A percentile compares a stretch with the other conserved stretches of the same genome.
Evolutionary conservation across 2,329 filamentous ascomycete genomes (phyloP).

Genomic region (Fusarium equiseti): DNA sequence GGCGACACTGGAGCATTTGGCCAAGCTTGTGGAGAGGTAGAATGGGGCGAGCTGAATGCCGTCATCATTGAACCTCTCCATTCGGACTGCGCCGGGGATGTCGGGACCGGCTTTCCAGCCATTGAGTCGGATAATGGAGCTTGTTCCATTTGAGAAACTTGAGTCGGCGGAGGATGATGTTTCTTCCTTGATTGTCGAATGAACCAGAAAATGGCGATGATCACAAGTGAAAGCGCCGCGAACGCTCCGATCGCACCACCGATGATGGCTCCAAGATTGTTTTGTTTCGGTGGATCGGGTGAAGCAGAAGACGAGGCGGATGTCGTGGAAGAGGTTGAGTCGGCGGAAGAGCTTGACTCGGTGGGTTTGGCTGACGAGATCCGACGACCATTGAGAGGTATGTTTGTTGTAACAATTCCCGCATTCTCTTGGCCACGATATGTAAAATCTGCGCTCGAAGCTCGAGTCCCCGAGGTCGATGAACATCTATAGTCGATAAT

Average conservation of each 20-base stretch:
- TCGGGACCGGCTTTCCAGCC: background rate
- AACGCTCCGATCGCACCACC: background rate
- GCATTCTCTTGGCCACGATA: conserved; percentile 4
- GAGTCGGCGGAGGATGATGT: background rate
- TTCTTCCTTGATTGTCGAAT: background rate
- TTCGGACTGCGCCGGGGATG: background rate
- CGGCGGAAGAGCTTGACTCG: background rate
- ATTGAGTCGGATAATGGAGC: background rate
- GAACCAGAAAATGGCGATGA: background rate
- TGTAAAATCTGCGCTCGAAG: background rate
- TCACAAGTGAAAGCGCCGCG: background rate
- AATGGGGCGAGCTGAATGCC: background rate
- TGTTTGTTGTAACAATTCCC: background rate
- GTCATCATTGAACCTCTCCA: conserved; percentile 6
- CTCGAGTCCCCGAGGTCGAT: background rate
- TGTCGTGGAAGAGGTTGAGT: background rate
- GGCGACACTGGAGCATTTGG: background rate
- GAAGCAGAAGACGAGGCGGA: background rate
- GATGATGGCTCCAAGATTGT: conserved; percentile 4
- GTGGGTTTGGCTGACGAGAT: background rate
- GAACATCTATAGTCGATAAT: conserved; percentile 12
- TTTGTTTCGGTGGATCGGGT: background rate
- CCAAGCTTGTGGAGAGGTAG: background rate
- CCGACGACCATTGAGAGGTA: background rate
- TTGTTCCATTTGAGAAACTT: background rate